These are phyloP conservation scores for Solanum hybrid DNA, from an alignment of 305 asterid species.

Conservation along the genomic window DNA sequence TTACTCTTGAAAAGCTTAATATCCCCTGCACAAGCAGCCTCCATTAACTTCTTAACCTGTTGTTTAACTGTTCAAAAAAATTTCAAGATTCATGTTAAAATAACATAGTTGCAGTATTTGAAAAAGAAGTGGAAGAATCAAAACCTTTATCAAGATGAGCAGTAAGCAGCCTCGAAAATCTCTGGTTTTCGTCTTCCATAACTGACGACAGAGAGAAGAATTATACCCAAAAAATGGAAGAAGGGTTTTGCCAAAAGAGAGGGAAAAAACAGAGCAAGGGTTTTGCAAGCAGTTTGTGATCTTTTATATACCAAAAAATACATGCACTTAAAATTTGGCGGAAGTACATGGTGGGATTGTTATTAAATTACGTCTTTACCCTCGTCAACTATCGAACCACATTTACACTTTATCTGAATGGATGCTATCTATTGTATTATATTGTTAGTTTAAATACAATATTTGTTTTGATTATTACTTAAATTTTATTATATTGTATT, in stretches of 20 bases:
- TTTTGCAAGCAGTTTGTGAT: not conserved
- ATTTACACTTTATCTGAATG: not conserved
- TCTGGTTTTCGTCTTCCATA: not conserved
- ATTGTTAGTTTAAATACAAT: not conserved
- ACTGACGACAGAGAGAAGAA: not conserved
- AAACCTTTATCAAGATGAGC: slow-evolving; percentile 40
- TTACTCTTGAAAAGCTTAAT: not conserved
- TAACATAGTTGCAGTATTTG: not conserved
- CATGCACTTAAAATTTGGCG: not conserved
- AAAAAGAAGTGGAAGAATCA: not conserved
- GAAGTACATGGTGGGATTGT: not conserved
- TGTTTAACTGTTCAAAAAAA: slow-evolving; percentile 45
- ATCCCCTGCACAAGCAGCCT: slow-evolving; percentile 71
- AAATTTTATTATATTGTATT: too few species aligned
- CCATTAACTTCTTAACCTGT: slow-evolving; percentile 46
- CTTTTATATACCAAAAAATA: not conserved
- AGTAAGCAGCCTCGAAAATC: not conserved
- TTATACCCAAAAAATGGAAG: not conserved
- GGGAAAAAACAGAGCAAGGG: not conserved
- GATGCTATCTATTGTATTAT: too few species aligned
- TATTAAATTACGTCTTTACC: not conserved
- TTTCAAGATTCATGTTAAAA: not conserved
- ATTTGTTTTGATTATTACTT: too few species aligned
- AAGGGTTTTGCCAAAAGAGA: not conserved
- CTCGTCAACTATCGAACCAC: not conserved